Base-by-base conservation (phyloP, 495 filamentous ascomycete genomes). In the Apodospora peruviana region DNA sequence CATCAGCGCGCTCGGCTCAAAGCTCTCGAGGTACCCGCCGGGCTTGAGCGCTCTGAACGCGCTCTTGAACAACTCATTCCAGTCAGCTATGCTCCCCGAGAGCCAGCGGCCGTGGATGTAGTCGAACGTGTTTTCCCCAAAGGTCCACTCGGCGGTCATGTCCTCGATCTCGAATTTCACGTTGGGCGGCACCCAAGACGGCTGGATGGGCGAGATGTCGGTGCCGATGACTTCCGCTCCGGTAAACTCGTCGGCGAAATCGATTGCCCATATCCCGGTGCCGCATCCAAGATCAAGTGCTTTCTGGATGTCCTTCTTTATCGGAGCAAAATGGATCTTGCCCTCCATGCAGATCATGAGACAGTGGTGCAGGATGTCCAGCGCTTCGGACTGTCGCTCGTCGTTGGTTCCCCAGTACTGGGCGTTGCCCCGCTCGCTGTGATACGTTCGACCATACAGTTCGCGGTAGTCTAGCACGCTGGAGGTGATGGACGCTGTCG, bases 71-170 rank as follows among this genome's bases (percentile, higher is more conserved):
- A 71, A 63, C 11, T 48, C 55, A 11, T 69, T 60, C 82, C 81
- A 87, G 52, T 85, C 74, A 2, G 53, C 60, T 38, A 86, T 71
- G 17, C 67, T 67, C 27, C 77, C 81, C 29, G 73, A 72, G n/a
- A 86, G 55, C 29, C 67, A 62, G 5, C 83, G 75, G 25, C 78
- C 69, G 55, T 87, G 82, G 43, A 86, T 70, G 50, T 79, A 83
- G 66, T 87, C 84, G 55, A 85, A 84, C 40, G 60, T 50, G 41
- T 74, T 60, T 2, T 60, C 55, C 5, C 59, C 43, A 52, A 69
- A 81, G 4, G 71, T 63, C 80, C 79, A 84, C 17, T 61, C 58
- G 14, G 57, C 47, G 35, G 76, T 74, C 52, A 70, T 69, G 49
- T 82, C 77, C 41, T 82, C 78, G 27, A 82, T 65, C 50, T 77